These are phyloP conservation scores for Hypoxylon fuscum DNA, from an alignment of 495 filamentous ascomycete genomes.

Conservation along the genomic window DNA sequence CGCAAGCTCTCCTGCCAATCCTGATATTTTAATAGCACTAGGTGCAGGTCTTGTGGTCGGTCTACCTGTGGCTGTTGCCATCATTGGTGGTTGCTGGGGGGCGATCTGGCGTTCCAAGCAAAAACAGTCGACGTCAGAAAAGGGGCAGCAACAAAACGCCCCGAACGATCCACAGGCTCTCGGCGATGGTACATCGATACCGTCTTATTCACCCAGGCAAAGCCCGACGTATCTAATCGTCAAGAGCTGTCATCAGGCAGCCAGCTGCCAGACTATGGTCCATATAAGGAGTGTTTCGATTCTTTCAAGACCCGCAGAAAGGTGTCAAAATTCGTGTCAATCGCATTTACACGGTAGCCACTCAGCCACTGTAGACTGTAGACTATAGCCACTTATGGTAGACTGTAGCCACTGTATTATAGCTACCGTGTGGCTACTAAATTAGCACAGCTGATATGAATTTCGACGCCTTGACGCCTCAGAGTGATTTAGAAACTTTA, in stretches of 20 bases:
- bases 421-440: too few species aligned
- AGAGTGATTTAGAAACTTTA: too few species aligned
- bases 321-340: too few species aligned
- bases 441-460: too few species aligned
- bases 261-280: too few species aligned
- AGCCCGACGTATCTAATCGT: not conserved
- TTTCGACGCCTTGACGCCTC: too few species aligned
- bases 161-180: not conserved
- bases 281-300: too few species aligned
- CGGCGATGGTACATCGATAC: not conserved
- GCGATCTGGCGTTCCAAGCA: constrained; percentile 18
- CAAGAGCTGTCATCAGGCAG: constrained; percentile 6
- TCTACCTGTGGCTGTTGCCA: constrained; percentile 14
- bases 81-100: constrained; percentile 19
- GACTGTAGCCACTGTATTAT: too few species aligned
- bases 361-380: too few species aligned
- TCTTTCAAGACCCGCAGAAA: too few species aligned
- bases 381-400: too few species aligned
- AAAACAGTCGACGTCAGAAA: not conserved
- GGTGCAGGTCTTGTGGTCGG: constrained; percentile 22
- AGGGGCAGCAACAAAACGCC: not conserved
- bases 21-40: constrained; percentile 5
- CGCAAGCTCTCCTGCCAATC: not conserved
- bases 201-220: not conserved
- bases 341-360: too few species aligned